These are phyloP conservation scores for Eutrema yunnanense DNA, from an alignment of 345 rosid species.

Conservation along the genomic window DNA sequence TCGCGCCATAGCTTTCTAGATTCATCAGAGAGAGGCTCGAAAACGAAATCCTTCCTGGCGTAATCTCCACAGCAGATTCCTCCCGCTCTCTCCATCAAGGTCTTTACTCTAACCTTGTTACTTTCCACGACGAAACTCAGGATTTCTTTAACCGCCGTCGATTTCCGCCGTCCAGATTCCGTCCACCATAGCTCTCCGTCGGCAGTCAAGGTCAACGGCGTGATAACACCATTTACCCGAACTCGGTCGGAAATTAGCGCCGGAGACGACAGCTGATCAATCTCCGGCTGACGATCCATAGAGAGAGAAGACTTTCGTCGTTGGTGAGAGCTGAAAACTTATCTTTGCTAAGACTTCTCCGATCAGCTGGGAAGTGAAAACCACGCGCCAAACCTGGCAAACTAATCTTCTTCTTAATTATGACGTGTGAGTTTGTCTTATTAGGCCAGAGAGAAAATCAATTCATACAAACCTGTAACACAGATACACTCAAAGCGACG, in stretches of 20 bases:
- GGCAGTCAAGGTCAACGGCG: constrained; percentile 39
- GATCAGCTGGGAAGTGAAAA: background rate
- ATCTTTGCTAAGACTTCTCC: background rate
- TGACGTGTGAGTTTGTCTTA: background rate
- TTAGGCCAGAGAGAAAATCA: background rate
- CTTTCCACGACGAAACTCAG: constrained; percentile 62
- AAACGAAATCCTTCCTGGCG: constrained; percentile 63
- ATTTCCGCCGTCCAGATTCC: constrained; percentile 35
- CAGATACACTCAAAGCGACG: too few relatives aligned
- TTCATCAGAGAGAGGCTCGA: constrained; percentile 58
- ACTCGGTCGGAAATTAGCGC: constrained; percentile 44
- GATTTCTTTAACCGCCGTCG: constrained; percentile 50
- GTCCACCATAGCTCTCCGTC: constrained; percentile 58
- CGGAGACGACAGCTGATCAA: background rate
- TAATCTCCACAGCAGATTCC: constrained; percentile 56
- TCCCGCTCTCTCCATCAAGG: constrained; percentile 34
- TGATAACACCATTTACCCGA: constrained; percentile 32
- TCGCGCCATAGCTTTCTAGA: constrained; percentile 57
- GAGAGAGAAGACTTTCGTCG: background rate
- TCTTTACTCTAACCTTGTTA: constrained; percentile 44
- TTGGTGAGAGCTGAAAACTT: background rate
- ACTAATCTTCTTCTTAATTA: background rate
- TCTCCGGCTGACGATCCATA: constrained; percentile 31
- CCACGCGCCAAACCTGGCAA: background rate
- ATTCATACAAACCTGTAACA: background rate